phyloP scores from a whole-genome alignment of 305 asterid species.

The Solanum hybrid region DNA sequence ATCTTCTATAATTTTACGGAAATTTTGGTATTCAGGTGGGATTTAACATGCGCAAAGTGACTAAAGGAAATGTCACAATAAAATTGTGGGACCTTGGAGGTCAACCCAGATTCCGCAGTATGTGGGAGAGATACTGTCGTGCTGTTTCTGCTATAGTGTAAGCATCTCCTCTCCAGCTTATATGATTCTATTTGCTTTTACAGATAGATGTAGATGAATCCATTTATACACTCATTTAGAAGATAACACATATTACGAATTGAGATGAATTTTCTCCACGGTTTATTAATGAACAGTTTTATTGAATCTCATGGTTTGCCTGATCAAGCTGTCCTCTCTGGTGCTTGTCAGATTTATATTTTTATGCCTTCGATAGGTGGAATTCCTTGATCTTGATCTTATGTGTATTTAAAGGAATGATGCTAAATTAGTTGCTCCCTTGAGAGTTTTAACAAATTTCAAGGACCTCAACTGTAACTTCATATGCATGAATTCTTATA shows the following conservation, averaged over 20 bases:
- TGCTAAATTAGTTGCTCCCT: neutral
- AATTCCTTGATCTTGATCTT: neutral
- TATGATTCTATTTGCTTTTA: neutral
- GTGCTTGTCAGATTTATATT: neutral
- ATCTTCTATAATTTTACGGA: constrained; percentile 1
- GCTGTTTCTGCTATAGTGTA: constrained; percentile 99
- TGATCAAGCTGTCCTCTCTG: neutral
- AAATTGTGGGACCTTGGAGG: constrained; percentile 99
- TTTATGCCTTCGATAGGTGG: neutral
- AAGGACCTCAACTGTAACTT: neutral
- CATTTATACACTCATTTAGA: neutral
- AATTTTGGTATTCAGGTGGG: constrained; percentile 52
- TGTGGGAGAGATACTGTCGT: constrained; percentile 99
- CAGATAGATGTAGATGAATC: neutral
- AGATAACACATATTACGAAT: neutral
- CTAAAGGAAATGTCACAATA: constrained; percentile 95
- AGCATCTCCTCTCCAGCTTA: constrained; percentile 12
- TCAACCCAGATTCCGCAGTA: constrained; percentile 93
- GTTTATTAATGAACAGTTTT: neutral
- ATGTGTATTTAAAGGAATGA: neutral
- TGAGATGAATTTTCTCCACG: neutral
- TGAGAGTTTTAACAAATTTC: neutral
- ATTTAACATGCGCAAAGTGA: constrained; percentile 92
- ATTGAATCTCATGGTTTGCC: neutral
- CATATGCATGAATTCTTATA: neutral